Base-by-base conservation (phyloP, 495 filamentous ascomycete genomes). In the Amniculicola lignicola region DNA sequence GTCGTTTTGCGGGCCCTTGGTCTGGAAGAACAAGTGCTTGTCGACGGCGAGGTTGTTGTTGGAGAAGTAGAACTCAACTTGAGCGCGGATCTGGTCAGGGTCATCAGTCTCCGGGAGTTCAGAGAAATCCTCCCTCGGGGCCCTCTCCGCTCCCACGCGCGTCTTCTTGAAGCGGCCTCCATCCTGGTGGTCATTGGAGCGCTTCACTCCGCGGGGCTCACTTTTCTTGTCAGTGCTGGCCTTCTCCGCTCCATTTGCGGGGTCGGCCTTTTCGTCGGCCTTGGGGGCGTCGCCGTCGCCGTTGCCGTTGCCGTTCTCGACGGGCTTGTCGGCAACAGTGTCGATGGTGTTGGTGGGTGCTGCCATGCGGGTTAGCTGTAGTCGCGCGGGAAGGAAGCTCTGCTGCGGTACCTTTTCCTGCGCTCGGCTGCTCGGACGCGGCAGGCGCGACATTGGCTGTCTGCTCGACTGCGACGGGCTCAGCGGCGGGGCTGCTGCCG, bases 21-120 rank as follows among this genome's bases (percentile, higher is more conserved):
- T 85, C 65, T 83, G 73, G 52, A 78, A 71, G 73, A 90, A 85
- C 31, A 99, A 78, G 74, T 89, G 92, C 66, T 89, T 86, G 72
- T 99, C 93, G 60, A 79, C 79, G 37, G 85, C 85, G 0, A 97
- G 81, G 67, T 99, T 99, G 61, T 85, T 86, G 69, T 95, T 89
- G 54, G 87, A 86, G 72, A 99, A 96, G 74, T 97, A 99, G 69
- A 96, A 99, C 66, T 99, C 92, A 51, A 96, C 90, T 76, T 94
- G 89, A 59, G 85, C 85, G 52, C 88, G 83, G 61, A 95, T 93
- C 67, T 85, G 77, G 24, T 77, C 77, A 2, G 86, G 85, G 65
- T 95, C 87, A 45, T 84, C 79, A 16, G 82, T 84, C 57, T 83
- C 80, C 37, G 81, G 73, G 52, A 80, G 78, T 15, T n/a, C n/a